Base-by-base conservation (phyloP, 495 filamentous ascomycete species). In the Annulohypoxylon bovei region DNA sequence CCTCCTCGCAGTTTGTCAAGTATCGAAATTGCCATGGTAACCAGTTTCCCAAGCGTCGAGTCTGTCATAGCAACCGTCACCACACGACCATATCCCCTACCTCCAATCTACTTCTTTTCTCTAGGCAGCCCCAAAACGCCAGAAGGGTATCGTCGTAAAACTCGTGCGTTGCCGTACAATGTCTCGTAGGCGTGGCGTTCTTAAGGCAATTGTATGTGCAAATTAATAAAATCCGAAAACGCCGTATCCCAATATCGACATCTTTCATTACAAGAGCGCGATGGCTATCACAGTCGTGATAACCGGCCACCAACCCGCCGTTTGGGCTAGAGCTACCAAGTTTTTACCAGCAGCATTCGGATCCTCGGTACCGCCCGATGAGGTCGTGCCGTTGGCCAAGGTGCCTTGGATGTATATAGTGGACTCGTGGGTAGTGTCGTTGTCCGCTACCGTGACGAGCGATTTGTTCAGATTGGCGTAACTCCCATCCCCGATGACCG, bases 371-470 rank as follows among this genome's bases (percentile, higher is more conserved):
- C 87, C 88, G 22, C 88, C 87, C 12, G 85, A 75, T 4, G 87
- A 85, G 0, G 92, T 93, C 1, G 94, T 97, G 25, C 92, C 93
- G 72, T 95, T 95, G 18, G 91, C 88, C 47, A 98, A 78, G 0
- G 93, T 94, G 9, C 95, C 95, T 69, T 96, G 95, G 78, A 98
- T 83, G 56, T 93, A 82, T 64, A 98, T 87, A 16, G 88, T 94
- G 9, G 30, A 16, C 7, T 75, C 22, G 52, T 81, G 58, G 46
- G 79, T 81, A 0, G 88, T 95, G 23, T 91, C 92, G 72, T 97
- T 94, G 6, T 87, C 72, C 0, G 84, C 85, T 14, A 97, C 85
- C 2, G 69, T 84, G 30, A 92, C 84, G 4, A 91, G 71, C n/a
- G 82, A 86, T 37, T 86, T 83, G 79, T 97, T 91, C 56, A 88